Evolutionary conservation across 2,329 filamentous ascomycete genomes (phyloP).

Genomic region (Onygena corvina): DNA sequence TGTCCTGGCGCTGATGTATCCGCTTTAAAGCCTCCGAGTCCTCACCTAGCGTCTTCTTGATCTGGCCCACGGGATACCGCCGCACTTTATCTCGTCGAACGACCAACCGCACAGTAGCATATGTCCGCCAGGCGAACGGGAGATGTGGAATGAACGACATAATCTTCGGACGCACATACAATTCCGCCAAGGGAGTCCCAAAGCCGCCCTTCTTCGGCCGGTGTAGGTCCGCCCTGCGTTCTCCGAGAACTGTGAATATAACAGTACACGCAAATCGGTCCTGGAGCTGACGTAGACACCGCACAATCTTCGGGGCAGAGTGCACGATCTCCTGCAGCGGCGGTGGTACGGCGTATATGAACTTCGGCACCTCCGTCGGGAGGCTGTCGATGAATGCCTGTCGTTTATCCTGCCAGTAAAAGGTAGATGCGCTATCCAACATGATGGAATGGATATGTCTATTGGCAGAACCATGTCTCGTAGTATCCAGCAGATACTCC

Average conservation of each 20-base stretch:
- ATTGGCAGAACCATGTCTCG: conserved; percentile 36
- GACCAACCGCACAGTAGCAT: conserved; percentile 29
- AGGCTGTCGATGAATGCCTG: conserved; percentile 29
- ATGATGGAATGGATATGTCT: conserved; percentile 40
- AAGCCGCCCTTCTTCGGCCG: conserved; percentile 7
- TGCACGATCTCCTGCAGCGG: not conserved
- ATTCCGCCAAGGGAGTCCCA: not conserved
- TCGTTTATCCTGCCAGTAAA: conserved; percentile 43
- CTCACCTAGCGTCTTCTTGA: conserved; percentile 12
- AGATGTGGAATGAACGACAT: conserved; percentile 26
- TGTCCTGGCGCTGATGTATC: conserved; percentile 22
- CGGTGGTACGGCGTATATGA: not conserved
- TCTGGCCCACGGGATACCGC: conserved; percentile 27
- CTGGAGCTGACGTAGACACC: conserved; percentile 27
- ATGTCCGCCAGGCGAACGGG: conserved; percentile 30
- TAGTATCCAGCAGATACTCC: conserved; percentile 38
- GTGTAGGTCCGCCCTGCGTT: conserved; percentile 16
- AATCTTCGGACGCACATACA: not conserved
- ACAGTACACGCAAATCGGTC: conserved; percentile 29
- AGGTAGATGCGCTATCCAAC: conserved; percentile 45
- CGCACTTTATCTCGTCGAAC: conserved; percentile 27
- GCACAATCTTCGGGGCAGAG: conserved; percentile 13
- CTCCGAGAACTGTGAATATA: conserved; percentile 25
- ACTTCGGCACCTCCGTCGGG: conserved; percentile 12
- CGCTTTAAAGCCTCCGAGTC: conserved; percentile 25